Evolutionary conservation across 2,329 filamentous ascomycete species (phyloP), one percentile per base, ranked within the genome.

Genomic region (Hypoxylon sp.): DNA sequence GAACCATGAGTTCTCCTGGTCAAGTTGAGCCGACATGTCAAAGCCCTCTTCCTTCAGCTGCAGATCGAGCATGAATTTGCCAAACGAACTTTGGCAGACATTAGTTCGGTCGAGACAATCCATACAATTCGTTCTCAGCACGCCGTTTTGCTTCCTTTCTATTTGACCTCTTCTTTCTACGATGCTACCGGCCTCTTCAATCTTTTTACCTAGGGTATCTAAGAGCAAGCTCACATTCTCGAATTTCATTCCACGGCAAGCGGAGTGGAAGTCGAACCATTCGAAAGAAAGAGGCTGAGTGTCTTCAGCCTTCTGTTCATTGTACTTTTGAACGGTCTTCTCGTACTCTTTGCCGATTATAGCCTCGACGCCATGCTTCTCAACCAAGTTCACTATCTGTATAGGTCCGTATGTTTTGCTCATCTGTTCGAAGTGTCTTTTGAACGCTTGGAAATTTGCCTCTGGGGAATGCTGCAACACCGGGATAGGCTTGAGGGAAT

Each of bases 61-160:
- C 30, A 85, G 77, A 70, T 97, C 93, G 1, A 99, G 84, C 70
- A 93, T 91, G 74, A 91, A 88, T 74, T 93, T 92, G 4, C 88
- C 96, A 76, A 94, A 94, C 0, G 94, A 96, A 74, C 93, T 97
- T 78, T 98, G 95, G 41, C 94, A 94, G 21, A 99, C 94, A 71
- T 98, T 98, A 1, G 96, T 99, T 21, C 96, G 88, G 77, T 99
- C 96, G 8, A 99, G 82, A 73, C 96, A 99, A 75, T 99, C 96
- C 96, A 99, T 98, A 78, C 96, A 99, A 75, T 99, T 99, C 1
- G 94, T 97, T 60, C 96, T 87, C n/a, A 98, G 78, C 5, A 97
- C 87, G 1, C 94, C 94, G 25, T 81, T 84, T 76, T 97, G 94
- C 48, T 76, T 81, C 3, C 75, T 71, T 14, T 79, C 71, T 12